phyloP scores from a whole-genome alignment of 805 yeast genomes.

The Tetrapisispora phaffii region DNA sequence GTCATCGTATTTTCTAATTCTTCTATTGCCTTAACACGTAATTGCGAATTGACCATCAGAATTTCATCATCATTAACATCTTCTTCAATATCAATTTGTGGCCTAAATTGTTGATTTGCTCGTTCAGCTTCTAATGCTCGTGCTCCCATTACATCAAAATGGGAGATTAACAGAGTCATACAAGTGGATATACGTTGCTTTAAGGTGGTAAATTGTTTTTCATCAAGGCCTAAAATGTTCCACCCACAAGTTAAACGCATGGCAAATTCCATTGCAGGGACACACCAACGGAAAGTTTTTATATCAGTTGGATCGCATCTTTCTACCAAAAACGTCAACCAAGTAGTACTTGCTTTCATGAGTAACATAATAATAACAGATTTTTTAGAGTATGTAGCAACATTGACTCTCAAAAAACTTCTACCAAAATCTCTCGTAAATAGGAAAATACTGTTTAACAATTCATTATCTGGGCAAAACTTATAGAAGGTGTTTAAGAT shows the following conservation, averaged over 20 bases:
- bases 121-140: conserved; percentile 59
- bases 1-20: conserved; percentile 48
- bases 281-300: conserved; percentile 93
- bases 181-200: conserved; percentile 85
- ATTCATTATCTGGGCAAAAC: conserved; percentile 59
- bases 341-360: conserved; percentile 68
- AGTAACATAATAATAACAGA: conserved; percentile 61
- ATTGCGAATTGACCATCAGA: conserved; percentile 50
- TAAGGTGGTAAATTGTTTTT: conserved; percentile 61
- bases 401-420: conserved; percentile 55
- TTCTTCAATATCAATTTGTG: conserved; percentile 29
- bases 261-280: conserved; percentile 87
- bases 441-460: conserved; percentile 62
- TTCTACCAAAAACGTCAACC: conserved; percentile 89
- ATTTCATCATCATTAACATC: conserved; percentile 47
- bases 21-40: conserved; percentile 55
- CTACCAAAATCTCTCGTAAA: conserved; percentile 77
- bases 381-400: conserved; percentile 44
- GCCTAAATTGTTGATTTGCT: conserved; percentile 24
- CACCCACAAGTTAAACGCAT: conserved; percentile 90
- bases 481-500: conserved; percentile 45
- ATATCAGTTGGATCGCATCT: conserved; percentile 90
- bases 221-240: conserved; percentile 70
- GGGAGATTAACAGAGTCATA: conserved; percentile 86
- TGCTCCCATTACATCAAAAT: conserved; percentile 97